Base-by-base conservation (phyloP, 2,329 filamentous ascomycete genomes). In the Epicoccum nigrum region DNA sequence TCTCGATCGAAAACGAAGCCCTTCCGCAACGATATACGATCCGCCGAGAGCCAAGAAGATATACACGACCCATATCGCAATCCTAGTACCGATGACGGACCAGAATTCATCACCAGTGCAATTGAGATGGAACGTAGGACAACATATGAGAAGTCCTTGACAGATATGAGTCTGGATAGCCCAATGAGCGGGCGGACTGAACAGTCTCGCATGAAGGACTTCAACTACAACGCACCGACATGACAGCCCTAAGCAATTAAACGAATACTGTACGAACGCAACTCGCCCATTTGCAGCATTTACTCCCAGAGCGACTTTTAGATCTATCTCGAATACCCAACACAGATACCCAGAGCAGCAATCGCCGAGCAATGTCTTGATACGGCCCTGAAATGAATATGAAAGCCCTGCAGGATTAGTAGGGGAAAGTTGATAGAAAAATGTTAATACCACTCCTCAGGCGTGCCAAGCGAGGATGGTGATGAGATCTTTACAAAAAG, bases 31-130 rank as follows among this genome's bases (percentile, higher is more conserved):
- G 40, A 51, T 15, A 46, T 64, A 12, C 53, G 47, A 12, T 48
- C 57, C 3, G 56, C 62, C 32, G 63, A 65, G 35, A 64, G 59
- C 27, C 59, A 64, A 30, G 63, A 66, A 43, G 50, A 59, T 8
- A 62, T 64, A 12, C 54, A 62, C 51, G 51, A 56, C 11, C 55
- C 57, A 1, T 44, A 59, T 19, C 55, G 59, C 2, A 61, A 56
- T 30, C 51, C 56, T 35, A 55, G 44, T 15, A 54, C 57, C 23
- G 54, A 49, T 4, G 19, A 51, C 17, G 56, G 56, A 2, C 60
- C 61, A 1, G 55, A 57, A 2, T 66, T 66, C 20, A 62, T 66
- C 19, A 65, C 62, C 25, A 65, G 59, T 44, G 63, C 63, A 19
- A 66, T 66, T 43, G 62, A 60, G 32, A 54, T 66, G 55, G 62